Percentiles rank a stretch among this genome's conserved stretches.
These are phyloP conservation scores for Suillus occidentalis DNA, from an alignment of 768 basidiomycete genomes.

Conservation along the genomic window DNA sequence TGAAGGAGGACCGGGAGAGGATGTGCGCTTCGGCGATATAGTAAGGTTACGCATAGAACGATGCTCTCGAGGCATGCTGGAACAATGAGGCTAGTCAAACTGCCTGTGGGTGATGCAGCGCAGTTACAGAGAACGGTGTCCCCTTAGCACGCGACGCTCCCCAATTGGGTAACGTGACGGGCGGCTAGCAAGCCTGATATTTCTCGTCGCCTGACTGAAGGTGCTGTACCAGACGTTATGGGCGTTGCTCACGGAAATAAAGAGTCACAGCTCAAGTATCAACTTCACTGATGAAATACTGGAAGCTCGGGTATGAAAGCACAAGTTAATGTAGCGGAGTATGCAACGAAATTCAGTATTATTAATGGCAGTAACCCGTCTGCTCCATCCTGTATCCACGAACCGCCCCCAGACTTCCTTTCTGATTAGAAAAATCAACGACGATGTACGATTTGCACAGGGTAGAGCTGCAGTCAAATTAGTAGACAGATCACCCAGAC, in stretches of 20 bases:
- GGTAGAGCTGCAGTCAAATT: neutral
- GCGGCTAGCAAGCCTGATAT: neutral
- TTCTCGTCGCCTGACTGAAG: neutral
- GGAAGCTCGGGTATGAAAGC: neutral
- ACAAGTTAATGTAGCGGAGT: constrained; percentile 2
- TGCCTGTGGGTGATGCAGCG: constrained; percentile 14
- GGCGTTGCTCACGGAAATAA: constrained; percentile 1
- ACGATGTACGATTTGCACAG: neutral
- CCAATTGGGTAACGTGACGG: constrained; percentile 12
- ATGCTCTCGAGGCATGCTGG: constrained; percentile 48
- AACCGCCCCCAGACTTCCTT: neutral
- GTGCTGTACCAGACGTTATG: neutral
- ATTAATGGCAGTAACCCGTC: neutral
- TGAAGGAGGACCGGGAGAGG: constrained; percentile 66
- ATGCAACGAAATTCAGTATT: constrained; percentile 1
- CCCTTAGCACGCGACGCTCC: constrained; percentile 10
- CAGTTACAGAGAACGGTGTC: constrained; percentile 5
- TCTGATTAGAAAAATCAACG: neutral
- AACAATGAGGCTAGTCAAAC: constrained; percentile 16
- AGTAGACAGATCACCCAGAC: neutral
- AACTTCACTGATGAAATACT: neutral
- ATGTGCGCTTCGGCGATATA: constrained; percentile 44
- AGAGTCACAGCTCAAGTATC: neutral
- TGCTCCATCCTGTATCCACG: neutral
- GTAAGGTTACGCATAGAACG: constrained; percentile 58